Percentiles rank a stretch among this genome's conserved stretches.
These are phyloP conservation scores for Elaeagnus macrophylla DNA, from an alignment of 306 rosid genomes.

Conservation along the genomic window DNA sequence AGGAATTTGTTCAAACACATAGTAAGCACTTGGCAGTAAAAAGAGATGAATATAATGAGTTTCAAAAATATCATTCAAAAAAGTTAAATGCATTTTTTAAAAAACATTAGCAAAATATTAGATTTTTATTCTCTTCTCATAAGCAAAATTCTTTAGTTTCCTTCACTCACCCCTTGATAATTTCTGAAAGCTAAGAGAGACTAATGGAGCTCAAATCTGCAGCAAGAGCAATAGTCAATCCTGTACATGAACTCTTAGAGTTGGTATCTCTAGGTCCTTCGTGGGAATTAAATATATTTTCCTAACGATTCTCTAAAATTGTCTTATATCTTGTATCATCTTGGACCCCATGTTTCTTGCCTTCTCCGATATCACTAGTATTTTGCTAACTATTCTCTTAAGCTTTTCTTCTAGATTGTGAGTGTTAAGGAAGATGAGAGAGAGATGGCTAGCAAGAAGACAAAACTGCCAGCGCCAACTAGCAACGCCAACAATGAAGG, in stretches of 20 bases:
- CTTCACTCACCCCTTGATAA: slow-evolving; percentile 45
- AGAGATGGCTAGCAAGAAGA: no score
- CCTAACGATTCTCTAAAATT: slow-evolving; percentile 25
- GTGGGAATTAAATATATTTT: slow-evolving; percentile 16
- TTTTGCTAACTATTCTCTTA: no score
- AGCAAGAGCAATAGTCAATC: slow-evolving; percentile 21
- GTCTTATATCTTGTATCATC: slow-evolving; percentile 18
- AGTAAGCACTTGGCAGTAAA: no score
- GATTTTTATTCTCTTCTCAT: slow-evolving; percentile 37
- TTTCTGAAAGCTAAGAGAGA: slow-evolving; percentile 46
- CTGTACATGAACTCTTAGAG: slow-evolving; percentile 18
- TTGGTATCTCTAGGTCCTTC: slow-evolving; percentile 27
- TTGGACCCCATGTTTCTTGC: slow-evolving; percentile 15
- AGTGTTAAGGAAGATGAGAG: no score
- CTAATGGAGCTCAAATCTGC: slow-evolving; percentile 31
- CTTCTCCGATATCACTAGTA: slow-evolving; percentile 32
- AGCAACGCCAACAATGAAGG: no score
- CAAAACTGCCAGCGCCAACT: no score
- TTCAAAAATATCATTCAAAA: no score
- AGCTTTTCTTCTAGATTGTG: no score
- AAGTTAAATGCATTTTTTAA: no score
- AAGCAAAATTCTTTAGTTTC: slow-evolving; percentile 40
- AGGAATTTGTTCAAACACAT: no score
- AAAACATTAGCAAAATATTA: slow-evolving; percentile 23
- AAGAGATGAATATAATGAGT: no score